Base-by-base conservation (phyloP, 169 alveolate genomes). In the Plasmodium cynomolgi region DNA sequence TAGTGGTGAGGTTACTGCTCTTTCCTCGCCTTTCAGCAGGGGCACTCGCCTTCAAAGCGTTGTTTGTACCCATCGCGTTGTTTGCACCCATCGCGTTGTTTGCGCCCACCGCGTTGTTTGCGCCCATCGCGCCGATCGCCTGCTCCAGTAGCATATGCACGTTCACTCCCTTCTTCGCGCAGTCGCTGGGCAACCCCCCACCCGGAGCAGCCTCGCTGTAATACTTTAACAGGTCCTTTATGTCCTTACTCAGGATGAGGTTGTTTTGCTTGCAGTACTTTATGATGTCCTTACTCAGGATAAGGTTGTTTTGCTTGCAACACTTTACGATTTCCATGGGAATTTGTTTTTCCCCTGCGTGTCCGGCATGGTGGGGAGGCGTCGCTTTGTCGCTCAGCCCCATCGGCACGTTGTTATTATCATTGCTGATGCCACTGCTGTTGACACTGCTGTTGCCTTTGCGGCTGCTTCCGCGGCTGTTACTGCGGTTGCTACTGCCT, bases 201-300 rank as follows among this genome's bases (percentile, higher is more conserved):
- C 37, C 20, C 26, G 41, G n/a, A 15, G 37, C 7, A 0, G 68
- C 20, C 1, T 81, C 88, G 15, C 39, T 54, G 37, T 44, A 54
- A 11, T 31, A 54, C 9, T 81, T 81, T 31, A 81, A 50, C 13
- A 81, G 1, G 1, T 81, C 88, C 33, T 54, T 81, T 81, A 29
- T 50, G 20, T 81, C 80, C 1, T 81, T 37, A 23, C 17, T 77
- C 33, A 31, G 11, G 13, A 34, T 33, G 23, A 77, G 13, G 20
- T 77, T 77, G 41, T 77, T 77, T 77, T 77, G 72, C 68, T 77
- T 77, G 31, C 84, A 77, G 68, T 77, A 77, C n/a, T 11, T 77
- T 77, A 37, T 34, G 2, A 34, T 77, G 3, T 77, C 84, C n/a
- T n/a, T n/a, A n/a, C 11, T 54, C 54, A 44, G 17, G n/a, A 50